Percentiles rank a stretch among this genome's conserved stretches.
Evolutionary conservation across 2,329 filamentous ascomycete genomes (phyloP).

Genomic region (Fusarium goolgardi): DNA sequence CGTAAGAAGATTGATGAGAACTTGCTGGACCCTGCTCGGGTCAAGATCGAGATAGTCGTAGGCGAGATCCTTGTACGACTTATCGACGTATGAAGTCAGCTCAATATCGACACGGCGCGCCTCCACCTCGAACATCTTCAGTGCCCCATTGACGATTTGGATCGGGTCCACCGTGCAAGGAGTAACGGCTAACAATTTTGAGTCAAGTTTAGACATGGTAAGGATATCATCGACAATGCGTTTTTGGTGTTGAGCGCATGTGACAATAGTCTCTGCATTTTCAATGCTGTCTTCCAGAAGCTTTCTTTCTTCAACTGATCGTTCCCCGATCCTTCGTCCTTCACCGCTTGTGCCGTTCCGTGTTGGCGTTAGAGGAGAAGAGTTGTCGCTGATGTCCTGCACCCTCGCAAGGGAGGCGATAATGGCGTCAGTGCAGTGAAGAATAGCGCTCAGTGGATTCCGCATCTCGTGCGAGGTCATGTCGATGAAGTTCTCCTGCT

Average conservation of each 20-base stretch:
- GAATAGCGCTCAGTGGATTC: conserved; percentile 77
- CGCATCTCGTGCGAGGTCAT: conserved; percentile 79
- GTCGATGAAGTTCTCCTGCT: conserved; percentile 86
- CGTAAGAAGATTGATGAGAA: conserved; percentile 82
- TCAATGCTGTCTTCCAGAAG: conserved; percentile 73
- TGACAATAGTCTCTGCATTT: conserved; percentile 79
- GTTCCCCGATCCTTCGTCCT: conserved; percentile 18
- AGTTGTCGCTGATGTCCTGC: conserved; percentile 53
- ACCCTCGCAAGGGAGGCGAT: conserved; percentile 61
- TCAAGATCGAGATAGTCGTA: conserved; percentile 77
- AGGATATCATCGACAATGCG: conserved; percentile 80
- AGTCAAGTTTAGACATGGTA: conserved; percentile 80
- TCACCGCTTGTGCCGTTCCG: conserved; percentile 19
- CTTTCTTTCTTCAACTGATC: conserved; percentile 53
- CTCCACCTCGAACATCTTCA: conserved; percentile 85
- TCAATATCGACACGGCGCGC: conserved; percentile 75
- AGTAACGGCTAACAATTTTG: conserved; percentile 77
- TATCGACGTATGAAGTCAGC: conserved; percentile 71
- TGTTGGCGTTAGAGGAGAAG: conserved; percentile 44
- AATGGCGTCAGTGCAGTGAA: conserved; percentile 80
- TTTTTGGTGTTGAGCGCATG: conserved; percentile 84
- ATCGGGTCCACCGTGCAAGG: conserved; percentile 76
- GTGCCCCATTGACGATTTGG: conserved; percentile 71
- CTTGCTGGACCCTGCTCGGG: conserved; percentile 79
- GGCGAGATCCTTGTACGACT: conserved; percentile 67